These are phyloP conservation scores for Spizellomyces sp. DNA, from an alignment of 192 early-diverging fungal genomes.

Conservation along the genomic window DNA sequence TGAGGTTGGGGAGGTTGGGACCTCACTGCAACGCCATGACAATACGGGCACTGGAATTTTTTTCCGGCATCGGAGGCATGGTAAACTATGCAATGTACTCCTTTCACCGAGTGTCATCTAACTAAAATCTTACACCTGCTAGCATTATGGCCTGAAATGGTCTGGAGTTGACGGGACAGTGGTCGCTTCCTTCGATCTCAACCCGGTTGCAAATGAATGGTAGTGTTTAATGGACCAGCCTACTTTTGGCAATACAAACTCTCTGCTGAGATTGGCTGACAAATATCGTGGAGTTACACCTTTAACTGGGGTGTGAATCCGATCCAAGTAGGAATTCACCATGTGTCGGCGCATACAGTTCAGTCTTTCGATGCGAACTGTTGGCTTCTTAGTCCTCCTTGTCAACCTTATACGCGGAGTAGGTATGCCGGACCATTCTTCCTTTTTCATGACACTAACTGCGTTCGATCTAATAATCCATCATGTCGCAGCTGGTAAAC, in stretches of 20 bases:
- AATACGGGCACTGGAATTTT: constrained; percentile 66
- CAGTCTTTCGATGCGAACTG: constrained; percentile 68
- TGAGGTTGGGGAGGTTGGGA: no score
- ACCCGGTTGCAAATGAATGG: constrained; percentile 76
- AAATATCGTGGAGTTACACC: constrained; percentile 26
- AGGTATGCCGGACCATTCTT: neutral
- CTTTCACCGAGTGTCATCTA: neutral
- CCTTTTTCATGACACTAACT: neutral
- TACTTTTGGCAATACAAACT: neutral
- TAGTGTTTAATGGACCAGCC: constrained; percentile 23
- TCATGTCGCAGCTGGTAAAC: constrained; percentile 61
- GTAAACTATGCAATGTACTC: neutral
- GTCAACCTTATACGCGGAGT: constrained; percentile 64
- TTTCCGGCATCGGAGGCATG: constrained; percentile 74
- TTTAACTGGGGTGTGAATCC: constrained; percentile 47
- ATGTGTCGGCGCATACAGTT: constrained; percentile 45
- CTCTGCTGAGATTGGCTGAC: neutral
- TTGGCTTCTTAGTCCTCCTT: constrained; percentile 92
- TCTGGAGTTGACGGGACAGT: constrained; percentile 65
- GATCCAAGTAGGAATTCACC: constrained; percentile 52
- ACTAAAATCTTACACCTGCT: neutral
- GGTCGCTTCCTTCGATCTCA: constrained; percentile 90
- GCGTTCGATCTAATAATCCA: neutral
- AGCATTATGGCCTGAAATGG: constrained; percentile 64
- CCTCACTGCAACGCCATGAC: neutral